Evolutionary conservation across 768 basidiomycete genomes (phyloP), one percentile per base, ranked within the genome.

Genomic region (Kockovaella imperatae): DNA sequence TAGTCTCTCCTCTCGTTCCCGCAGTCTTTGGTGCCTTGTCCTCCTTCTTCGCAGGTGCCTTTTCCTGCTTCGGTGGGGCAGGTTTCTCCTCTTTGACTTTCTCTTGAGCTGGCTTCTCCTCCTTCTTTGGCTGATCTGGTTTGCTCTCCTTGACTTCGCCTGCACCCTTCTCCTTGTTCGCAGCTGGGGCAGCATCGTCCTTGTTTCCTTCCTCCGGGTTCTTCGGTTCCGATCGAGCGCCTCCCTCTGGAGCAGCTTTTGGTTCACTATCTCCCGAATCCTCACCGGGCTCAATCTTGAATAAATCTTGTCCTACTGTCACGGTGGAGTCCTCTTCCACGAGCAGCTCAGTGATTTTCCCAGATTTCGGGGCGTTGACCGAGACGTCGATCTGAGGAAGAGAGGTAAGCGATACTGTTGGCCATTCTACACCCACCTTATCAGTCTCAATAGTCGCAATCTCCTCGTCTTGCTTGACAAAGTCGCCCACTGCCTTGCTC

Each of bases 401-500:
- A 18, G 28, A 42, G 26, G 31, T 13, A 32, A 21, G 13, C 20
- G 32, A n/a, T 8, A 47, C 10, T 14, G 20, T 8, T 2, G n/a
- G 2, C n/a, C 45, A 35, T 28, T 36, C 32, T 2, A 14, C 8
- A 60, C 75, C 48, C 52, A 87, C 93, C 84, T 97, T 96, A 78
- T 99, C 93, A 6, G 93, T 99, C 75, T 97, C 93, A 57, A 97
- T 96, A 36, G 89, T 93, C 14, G 89, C 93, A 35, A 99, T 78
- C 75, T 99, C 93, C 74, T 97, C 93, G 68, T 97, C 93, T 24
- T 77, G 83, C 68, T 83, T 79, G 47, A 97, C 90, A 49, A 75
- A 78, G 68, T 99, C 93, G 13, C 93, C 93, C 43, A 86, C 82
- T 73, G 91, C 80, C 75, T 96, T 96, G 59, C 79, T 77, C 88